phyloP scores from a whole-genome alignment of 2,329 filamentous ascomycete genomes.

The Xylariomycetidae sp. region DNA sequence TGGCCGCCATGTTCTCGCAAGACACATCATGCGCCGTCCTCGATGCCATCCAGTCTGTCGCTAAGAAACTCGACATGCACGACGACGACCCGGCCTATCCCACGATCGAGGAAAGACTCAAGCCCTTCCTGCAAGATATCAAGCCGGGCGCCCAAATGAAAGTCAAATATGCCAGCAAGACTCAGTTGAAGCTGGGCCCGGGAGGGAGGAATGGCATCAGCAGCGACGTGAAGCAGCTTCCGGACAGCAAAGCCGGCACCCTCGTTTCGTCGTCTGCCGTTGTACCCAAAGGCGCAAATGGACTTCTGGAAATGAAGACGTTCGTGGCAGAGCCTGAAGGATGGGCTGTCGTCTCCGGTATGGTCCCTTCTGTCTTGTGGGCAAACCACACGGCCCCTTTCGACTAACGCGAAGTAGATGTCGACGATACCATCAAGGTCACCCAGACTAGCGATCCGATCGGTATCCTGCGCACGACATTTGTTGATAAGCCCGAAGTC shows the following conservation, averaged over 20 bases:
- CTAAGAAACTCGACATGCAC: constrained; percentile 62
- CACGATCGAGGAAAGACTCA: constrained; percentile 63
- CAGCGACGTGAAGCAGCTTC: constrained; percentile 54
- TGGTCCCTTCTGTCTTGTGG: constrained; percentile 7
- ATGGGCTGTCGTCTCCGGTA: constrained; percentile 77
- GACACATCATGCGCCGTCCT: constrained; percentile 63
- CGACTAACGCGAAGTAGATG: constrained; percentile 47
- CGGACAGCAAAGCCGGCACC: constrained; percentile 35
- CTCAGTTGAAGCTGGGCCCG: constrained; percentile 57
- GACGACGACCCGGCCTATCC: constrained; percentile 53
- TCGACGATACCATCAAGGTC: constrained; percentile 94
- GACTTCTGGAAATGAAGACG: constrained; percentile 61
- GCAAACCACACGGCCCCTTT: neutral
- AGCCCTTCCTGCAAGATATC: constrained; percentile 75
- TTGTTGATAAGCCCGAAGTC: constrained; percentile 67
- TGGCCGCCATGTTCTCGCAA: constrained; percentile 75
- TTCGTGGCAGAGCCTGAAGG: constrained; percentile 71
- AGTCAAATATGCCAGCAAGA: constrained; percentile 49
- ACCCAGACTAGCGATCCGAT: constrained; percentile 76
- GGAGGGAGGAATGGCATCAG: constrained; percentile 69
- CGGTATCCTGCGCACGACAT: constrained; percentile 79
- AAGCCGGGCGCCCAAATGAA: constrained; percentile 64
- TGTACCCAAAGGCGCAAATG: constrained; percentile 47
- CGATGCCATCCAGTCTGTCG: constrained; percentile 65
- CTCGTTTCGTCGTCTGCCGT: constrained; percentile 42